Evolutionary conservation across 1,139 yeast species (phyloP).

Genomic region (Suhomyces taliae): DNA sequence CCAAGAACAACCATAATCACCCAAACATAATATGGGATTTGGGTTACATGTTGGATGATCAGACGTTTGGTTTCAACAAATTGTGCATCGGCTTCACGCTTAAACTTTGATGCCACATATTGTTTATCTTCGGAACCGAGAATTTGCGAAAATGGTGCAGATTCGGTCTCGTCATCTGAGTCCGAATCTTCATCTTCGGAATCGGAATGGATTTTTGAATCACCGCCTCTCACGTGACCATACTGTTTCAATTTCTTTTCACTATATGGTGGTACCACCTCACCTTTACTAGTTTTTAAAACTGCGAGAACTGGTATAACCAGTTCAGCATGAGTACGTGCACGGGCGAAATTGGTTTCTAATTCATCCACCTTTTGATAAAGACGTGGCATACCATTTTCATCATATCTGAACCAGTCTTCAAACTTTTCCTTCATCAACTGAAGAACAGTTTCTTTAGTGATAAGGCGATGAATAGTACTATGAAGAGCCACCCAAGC

Average conservation of each 20-base stretch:
- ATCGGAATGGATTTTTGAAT: slow-evolving; percentile 36
- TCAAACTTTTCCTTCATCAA: slow-evolving; percentile 74
- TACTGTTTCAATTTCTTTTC: not conserved
- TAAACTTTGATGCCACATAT: slow-evolving; percentile 59
- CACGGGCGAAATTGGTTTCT: slow-evolving; percentile 59
- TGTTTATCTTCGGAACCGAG: slow-evolving; percentile 59
- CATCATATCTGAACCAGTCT: slow-evolving; percentile 78
- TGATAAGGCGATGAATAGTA: slow-evolving; percentile 57
- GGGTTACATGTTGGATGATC: slow-evolving; percentile 65
- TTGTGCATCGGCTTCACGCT: slow-evolving; percentile 75
- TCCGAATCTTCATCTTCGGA: slow-evolving; percentile 41
- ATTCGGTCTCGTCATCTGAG: slow-evolving; percentile 32
- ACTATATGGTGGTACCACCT: slow-evolving; percentile 3
- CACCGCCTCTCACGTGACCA: not conserved
- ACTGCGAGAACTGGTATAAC: slow-evolving; percentile 54
- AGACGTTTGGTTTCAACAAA: slow-evolving; percentile 85
- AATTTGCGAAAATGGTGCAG: slow-evolving; percentile 52
- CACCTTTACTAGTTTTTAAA: slow-evolving; percentile 3
- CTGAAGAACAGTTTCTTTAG: slow-evolving; percentile 56
- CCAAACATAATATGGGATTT: slow-evolving; percentile 83
- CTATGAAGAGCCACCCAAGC: slow-evolving; percentile 69
- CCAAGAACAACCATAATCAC: slow-evolving; percentile 73
- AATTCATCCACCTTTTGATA: slow-evolving; percentile 78
- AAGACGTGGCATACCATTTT: slow-evolving; percentile 75
- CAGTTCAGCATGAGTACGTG: slow-evolving; percentile 57